Evolutionary conservation across 352 stramenopile species (phyloP).

Genomic region (Ophiocytium majus): DNA sequence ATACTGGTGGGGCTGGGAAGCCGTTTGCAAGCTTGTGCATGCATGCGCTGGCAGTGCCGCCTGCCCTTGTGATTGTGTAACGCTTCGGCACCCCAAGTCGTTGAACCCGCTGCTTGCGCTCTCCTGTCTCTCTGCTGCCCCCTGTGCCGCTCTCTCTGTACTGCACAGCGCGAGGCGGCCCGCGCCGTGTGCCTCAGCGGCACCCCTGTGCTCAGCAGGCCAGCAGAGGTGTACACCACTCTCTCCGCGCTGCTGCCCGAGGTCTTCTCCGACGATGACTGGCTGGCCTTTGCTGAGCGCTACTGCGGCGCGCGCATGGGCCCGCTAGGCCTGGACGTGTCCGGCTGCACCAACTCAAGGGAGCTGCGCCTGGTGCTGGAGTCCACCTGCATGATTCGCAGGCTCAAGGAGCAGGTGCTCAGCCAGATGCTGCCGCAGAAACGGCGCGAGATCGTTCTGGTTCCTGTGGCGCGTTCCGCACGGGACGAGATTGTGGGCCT

Average conservation of each 20-base stretch:
- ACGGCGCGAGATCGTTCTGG: slow-evolving; percentile 36
- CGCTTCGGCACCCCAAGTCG: not conserved
- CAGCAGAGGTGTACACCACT: slow-evolving; percentile 59
- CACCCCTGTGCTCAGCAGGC: slow-evolving; percentile 58
- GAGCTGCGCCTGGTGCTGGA: slow-evolving; percentile 44
- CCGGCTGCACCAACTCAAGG: slow-evolving; percentile 31
- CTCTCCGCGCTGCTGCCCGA: slow-evolving; percentile 57
- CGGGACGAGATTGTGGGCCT: not conserved
- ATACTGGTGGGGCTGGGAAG: too few species aligned
- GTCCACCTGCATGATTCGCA: slow-evolving; percentile 40
- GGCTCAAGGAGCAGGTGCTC: slow-evolving; percentile 50
- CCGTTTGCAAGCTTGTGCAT: too few species aligned
- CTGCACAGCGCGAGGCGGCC: slow-evolving; percentile 12
- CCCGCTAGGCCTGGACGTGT: slow-evolving; percentile 39
- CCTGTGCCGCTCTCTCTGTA: not conserved
- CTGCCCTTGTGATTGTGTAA: not conserved
- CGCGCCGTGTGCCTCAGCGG: slow-evolving; percentile 60
- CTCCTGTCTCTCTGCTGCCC: not conserved
- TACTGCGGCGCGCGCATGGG: slow-evolving; percentile 39
- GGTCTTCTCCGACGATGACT: slow-evolving; percentile 26
- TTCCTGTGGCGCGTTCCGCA: not conserved
- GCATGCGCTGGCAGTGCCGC: slow-evolving; percentile 25
- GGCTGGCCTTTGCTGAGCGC: slow-evolving; percentile 6
- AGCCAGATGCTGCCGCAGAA: slow-evolving; percentile 47
- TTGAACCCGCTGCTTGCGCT: not conserved